phyloP scores from a whole-genome alignment of 345 rosid species.

The Xanthoceras sorbifolium region DNA sequence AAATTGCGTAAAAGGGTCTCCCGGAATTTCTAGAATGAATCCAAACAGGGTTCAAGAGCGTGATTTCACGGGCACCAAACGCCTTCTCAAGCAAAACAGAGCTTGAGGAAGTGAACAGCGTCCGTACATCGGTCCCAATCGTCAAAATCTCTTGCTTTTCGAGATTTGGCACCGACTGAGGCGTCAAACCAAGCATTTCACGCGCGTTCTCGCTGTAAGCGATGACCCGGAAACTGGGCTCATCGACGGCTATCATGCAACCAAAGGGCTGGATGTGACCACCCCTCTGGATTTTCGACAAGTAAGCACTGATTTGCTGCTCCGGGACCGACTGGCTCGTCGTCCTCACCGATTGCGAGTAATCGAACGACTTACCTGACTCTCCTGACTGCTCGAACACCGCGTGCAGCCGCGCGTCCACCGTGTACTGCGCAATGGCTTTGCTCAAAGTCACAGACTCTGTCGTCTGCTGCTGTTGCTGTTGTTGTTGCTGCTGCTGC shows the following conservation, averaged over 20 bases:
- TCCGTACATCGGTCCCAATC: slow-evolving; percentile 72
- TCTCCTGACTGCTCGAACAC: slow-evolving; percentile 89
- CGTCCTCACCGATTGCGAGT: slow-evolving; percentile 69
- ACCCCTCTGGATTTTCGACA: slow-evolving; percentile 89
- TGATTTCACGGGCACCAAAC: slow-evolving; percentile 84
- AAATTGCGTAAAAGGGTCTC: slow-evolving; percentile 83
- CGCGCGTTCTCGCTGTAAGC: slow-evolving; percentile 85
- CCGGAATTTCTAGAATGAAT: slow-evolving; percentile 83
- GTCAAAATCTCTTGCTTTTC: slow-evolving; percentile 65
- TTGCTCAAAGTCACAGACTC: slow-evolving; percentile 61
- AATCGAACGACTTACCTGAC: slow-evolving; percentile 85
- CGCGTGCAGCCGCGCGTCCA: slow-evolving; percentile 91
- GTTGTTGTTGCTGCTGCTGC: neutral
- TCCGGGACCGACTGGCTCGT: slow-evolving; percentile 68
- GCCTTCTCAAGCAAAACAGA: slow-evolving; percentile 71
- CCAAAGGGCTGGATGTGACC: slow-evolving; percentile 92
- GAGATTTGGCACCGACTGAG: slow-evolving; percentile 81
- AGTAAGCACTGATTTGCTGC: slow-evolving; percentile 80
- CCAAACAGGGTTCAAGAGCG: slow-evolving; percentile 89
- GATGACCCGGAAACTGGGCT: slow-evolving; percentile 61
- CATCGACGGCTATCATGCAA: slow-evolving; percentile 86
- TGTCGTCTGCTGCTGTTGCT: slow-evolving; percentile 19
- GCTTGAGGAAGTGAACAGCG: slow-evolving; percentile 65
- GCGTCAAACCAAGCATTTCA: slow-evolving; percentile 83
- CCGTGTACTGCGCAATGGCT: slow-evolving; percentile 93